Evolutionary conservation across 495 filamentous ascomycete species (phyloP).

Genomic region (Penicillium pancosmium): DNA sequence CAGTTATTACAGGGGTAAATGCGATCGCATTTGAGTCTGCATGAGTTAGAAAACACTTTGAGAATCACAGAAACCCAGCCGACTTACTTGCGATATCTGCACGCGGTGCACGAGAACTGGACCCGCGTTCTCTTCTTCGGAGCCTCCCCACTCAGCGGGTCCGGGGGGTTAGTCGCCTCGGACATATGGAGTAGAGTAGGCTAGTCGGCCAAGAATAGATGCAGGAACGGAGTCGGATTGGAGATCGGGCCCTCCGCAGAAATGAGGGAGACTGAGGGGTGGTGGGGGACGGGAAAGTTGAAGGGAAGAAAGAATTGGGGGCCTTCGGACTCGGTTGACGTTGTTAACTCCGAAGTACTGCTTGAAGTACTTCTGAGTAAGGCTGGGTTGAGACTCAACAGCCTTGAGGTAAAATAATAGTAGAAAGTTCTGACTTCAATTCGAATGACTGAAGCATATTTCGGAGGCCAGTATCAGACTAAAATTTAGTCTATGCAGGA

Average conservation of each 20-base stretch:
- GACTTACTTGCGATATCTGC: constrained; percentile 53
- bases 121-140: constrained; percentile 54
- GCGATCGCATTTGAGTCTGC: constrained; percentile 56
- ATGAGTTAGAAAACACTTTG: not conserved
- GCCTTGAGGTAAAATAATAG: not conserved
- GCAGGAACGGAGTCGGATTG: not conserved
- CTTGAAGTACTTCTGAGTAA: too few species aligned
- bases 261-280: not conserved
- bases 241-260: not conserved
- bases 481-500: too few species aligned
- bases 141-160: constrained; percentile 18
- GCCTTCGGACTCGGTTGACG: not conserved
- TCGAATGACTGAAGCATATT: too few species aligned
- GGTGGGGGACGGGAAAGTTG: not conserved
- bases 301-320: not conserved
- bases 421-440: too few species aligned
- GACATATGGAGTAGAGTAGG: constrained; percentile 9
- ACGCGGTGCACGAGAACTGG: constrained; percentile 56
- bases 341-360: not conserved
- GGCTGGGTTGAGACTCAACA: not conserved
- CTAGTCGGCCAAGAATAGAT: not conserved
- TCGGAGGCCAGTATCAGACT: too few species aligned
- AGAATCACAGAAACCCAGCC: not conserved
- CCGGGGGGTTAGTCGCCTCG: constrained; percentile 11
- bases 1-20: constrained; percentile 54